These are phyloP conservation scores for Serendipita vermifera DNA, from an alignment of 768 basidiomycete species.

Conservation along the genomic window DNA sequence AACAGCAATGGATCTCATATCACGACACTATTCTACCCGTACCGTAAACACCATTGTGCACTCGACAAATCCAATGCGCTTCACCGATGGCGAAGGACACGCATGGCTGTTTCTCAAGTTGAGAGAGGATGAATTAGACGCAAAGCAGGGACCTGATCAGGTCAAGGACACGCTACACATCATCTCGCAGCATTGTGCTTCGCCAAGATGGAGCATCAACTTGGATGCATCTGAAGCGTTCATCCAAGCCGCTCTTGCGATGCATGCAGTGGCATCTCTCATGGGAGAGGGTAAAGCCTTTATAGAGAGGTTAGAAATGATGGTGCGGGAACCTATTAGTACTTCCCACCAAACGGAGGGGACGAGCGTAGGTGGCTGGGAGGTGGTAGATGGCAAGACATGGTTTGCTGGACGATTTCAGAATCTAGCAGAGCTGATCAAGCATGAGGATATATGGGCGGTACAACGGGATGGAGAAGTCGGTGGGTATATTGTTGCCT, in stretches of 20 bases:
- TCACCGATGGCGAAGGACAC: background rate
- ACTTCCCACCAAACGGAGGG: too few relatives aligned
- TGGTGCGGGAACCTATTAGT: too few relatives aligned
- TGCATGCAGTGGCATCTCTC: too few relatives aligned
- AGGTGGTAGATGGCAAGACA: background rate
- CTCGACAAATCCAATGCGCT: background rate
- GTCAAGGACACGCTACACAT: too few relatives aligned
- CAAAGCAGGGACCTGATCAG: too few relatives aligned
- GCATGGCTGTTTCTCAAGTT: slow-evolving; percentile 1
- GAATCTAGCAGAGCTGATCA: background rate
- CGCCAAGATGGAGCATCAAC: slow-evolving; percentile 3
- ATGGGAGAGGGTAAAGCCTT: too few relatives aligned
- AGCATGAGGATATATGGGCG: background rate
- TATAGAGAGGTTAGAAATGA: too few relatives aligned
- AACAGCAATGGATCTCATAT: background rate
- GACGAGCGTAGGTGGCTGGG: too few relatives aligned
- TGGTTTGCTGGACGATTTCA: background rate
- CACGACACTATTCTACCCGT: background rate
- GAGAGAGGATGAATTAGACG: background rate
- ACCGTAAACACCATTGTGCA: background rate
- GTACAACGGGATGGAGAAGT: background rate
- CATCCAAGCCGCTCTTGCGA: too few relatives aligned
- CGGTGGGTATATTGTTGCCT: background rate
- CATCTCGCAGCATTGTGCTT: too few relatives aligned
- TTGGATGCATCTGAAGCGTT: too few relatives aligned